phyloP scores from a whole-genome alignment of 108 stramenopile genomes.

The Bacterosira constricta region DNA sequence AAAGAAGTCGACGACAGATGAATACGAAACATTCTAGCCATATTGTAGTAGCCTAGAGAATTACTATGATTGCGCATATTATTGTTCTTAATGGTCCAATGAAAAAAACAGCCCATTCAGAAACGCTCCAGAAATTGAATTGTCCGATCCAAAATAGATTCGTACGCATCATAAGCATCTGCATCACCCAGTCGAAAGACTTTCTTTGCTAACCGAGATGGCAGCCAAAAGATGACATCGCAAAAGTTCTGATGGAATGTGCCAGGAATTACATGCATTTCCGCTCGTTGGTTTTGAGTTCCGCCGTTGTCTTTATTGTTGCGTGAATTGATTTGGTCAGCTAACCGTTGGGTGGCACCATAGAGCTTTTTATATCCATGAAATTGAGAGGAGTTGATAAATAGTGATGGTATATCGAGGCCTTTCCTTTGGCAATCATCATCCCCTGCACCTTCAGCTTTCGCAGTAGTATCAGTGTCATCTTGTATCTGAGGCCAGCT shows the following conservation, averaged over 20 bases:
- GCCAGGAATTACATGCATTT: constrained; percentile 45
- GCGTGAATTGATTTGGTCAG: constrained; percentile 25
- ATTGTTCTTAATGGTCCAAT: too few relatives aligned
- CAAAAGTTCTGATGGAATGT: constrained; percentile 66
- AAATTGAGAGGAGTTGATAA: constrained; percentile 57
- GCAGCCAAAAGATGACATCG: constrained; percentile 62
- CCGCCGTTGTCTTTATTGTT: background rate
- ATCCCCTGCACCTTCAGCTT: background rate
- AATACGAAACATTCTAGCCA: too few relatives aligned
- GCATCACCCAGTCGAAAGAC: constrained; percentile 21
- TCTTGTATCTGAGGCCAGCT: constrained; percentile 3
- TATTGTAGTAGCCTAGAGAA: too few relatives aligned
- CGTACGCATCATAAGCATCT: constrained; percentile 20
- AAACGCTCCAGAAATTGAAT: constrained; percentile 18
- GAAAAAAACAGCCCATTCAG: too few relatives aligned
- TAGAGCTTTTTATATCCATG: constrained; percentile 42
- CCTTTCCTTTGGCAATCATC: background rate
- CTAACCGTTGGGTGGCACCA: constrained; percentile 36
- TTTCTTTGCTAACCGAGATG: constrained; percentile 12
- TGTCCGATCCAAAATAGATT: constrained; percentile 32
- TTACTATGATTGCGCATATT: too few relatives aligned
- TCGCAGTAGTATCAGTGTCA: background rate
- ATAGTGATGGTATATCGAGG: constrained; percentile 48
- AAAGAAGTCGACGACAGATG: too few relatives aligned
- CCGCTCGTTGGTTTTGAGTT: constrained; percentile 1